Conservation (phyloP, 2,329 filamentous ascomycete species). For the Sporothrix protearum region DNA sequence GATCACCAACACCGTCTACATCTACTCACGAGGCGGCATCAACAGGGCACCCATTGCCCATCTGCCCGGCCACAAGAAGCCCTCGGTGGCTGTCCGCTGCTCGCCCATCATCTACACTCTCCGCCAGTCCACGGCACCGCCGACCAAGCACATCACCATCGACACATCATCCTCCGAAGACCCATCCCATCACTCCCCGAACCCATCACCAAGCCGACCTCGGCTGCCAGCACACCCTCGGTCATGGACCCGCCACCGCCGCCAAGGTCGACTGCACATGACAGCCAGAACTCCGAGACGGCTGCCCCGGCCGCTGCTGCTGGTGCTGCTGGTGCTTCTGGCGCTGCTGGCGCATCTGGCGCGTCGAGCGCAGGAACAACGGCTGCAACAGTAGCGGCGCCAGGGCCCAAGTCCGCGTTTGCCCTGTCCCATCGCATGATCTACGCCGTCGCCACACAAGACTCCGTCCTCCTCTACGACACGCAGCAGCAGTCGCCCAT, state of each 20-base stretch:
- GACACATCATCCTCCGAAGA: conserved; percentile 89
- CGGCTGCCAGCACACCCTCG: conserved; percentile 43
- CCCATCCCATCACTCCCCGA: conserved; percentile 81
- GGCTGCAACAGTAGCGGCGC: conserved; percentile 47
- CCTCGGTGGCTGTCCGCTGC: conserved; percentile 91
- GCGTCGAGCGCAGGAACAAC: neutral
- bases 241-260: conserved; percentile 36
- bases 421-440: conserved; percentile 87
- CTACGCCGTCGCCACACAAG: conserved; percentile 95
- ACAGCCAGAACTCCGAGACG: conserved; percentile 36
- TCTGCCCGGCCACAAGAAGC: conserved; percentile 95
- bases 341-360: too few relatives aligned
- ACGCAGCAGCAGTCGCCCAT: conserved; percentile 94
- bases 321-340: neutral
- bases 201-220: conserved; percentile 63
- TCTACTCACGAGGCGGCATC: conserved; percentile 92
- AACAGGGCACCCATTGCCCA: conserved; percentile 96
- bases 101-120: conserved; percentile 86
- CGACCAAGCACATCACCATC: conserved; percentile 86
- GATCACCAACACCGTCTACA: conserved; percentile 94
- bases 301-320: neutral
- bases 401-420: conserved; percentile 69
- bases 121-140: conserved; percentile 61
- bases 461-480: conserved; percentile 91
- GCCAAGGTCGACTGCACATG: conserved; percentile 31